Conservation (phyloP, 169 alveolate genomes). For the Cryptosporidium bovis region DNA sequence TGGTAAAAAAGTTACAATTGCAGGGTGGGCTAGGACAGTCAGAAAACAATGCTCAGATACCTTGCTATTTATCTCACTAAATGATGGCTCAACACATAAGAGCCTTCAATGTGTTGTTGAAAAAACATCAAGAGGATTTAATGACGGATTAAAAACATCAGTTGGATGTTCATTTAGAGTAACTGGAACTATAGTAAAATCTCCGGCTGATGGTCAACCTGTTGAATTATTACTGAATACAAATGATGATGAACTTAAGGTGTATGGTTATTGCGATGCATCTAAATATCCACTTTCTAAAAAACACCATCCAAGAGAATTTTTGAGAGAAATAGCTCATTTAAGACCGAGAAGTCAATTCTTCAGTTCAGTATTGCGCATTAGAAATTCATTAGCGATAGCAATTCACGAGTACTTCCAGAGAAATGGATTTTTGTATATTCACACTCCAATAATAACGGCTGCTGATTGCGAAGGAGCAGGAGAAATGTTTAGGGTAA, state of each 20-base stretch:
- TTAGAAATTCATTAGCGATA: constrained; percentile 93
- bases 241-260: constrained; percentile 77
- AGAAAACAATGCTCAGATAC: constrained; percentile 93
- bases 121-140: constrained; percentile 85
- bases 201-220: constrained; percentile 92
- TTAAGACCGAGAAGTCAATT: constrained; percentile 96
- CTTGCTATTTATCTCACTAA: constrained; percentile 91
- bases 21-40: constrained; percentile 97
- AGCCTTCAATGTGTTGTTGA: constrained; percentile 94
- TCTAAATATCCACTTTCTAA: constrained; percentile 94
- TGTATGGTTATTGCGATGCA: constrained; percentile 90
- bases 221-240: constrained; percentile 84
- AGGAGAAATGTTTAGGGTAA: constrained; percentile 98
- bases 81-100: constrained; percentile 94
- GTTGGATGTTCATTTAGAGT: constrained; percentile 89
- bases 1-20: constrained; percentile 81
- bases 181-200: constrained; percentile 90
- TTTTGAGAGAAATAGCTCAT: constrained; percentile 95
- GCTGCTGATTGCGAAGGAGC: constrained; percentile 99
- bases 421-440: constrained; percentile 93
- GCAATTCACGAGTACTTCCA: constrained; percentile 97
- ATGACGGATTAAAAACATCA: constrained; percentile 79
- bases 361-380: constrained; percentile 93
- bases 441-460: constrained; percentile 98
- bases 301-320: constrained; percentile 92